Conservation (phyloP, 2,329 filamentous ascomycete genomes). For the Phaeosphaeriaceae sp. region DNA sequence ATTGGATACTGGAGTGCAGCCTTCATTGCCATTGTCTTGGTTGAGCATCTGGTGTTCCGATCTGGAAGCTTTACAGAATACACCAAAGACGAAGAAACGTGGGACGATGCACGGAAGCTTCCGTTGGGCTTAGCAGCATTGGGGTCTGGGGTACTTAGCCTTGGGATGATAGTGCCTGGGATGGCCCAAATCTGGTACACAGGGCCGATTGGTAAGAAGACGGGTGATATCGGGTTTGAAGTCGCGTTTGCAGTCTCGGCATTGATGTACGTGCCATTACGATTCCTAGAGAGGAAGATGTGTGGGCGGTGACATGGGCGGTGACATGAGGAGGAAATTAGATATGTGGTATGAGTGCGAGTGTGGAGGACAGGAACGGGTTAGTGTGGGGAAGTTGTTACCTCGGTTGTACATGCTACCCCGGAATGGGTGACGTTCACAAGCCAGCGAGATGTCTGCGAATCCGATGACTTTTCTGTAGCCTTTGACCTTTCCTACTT, state of each 20-base stretch:
- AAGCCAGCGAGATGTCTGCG: conserved; percentile 35
- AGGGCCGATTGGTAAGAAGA: conserved; percentile 64
- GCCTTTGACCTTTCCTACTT: conserved; percentile 11
- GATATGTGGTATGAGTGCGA: conserved; percentile 18
- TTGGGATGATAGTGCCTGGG: conserved; percentile 62
- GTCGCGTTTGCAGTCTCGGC: conserved; percentile 61
- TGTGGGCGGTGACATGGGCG: conserved; percentile 22
- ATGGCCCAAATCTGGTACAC: conserved; percentile 68
- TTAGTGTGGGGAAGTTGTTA: conserved; percentile 29
- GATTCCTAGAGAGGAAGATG: conserved; percentile 47
- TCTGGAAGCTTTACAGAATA: conserved; percentile 37
- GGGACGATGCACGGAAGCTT: conserved; percentile 49
- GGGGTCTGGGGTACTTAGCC: conserved; percentile 46
- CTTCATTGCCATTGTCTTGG: conserved; percentile 39
- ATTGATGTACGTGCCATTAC: conserved; percentile 54
- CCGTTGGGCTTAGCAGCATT: conserved; percentile 52
- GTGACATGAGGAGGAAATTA: conserved; percentile 6
- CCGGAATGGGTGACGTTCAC: conserved; percentile 42
- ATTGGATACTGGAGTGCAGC: conserved; percentile 47
- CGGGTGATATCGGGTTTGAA: conserved; percentile 72
- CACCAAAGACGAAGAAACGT: conserved; percentile 48
- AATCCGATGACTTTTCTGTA: conserved; percentile 20
- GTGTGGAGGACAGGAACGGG: too few relatives aligned
- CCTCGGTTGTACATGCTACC: conserved; percentile 37
- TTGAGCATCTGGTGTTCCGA: conserved; percentile 51